A percentile compares a stretch with the other conserved stretches of the same genome.
Conservation (phyloP, 768 basidiomycete genomes). For the Podaxis rugospora region DNA sequence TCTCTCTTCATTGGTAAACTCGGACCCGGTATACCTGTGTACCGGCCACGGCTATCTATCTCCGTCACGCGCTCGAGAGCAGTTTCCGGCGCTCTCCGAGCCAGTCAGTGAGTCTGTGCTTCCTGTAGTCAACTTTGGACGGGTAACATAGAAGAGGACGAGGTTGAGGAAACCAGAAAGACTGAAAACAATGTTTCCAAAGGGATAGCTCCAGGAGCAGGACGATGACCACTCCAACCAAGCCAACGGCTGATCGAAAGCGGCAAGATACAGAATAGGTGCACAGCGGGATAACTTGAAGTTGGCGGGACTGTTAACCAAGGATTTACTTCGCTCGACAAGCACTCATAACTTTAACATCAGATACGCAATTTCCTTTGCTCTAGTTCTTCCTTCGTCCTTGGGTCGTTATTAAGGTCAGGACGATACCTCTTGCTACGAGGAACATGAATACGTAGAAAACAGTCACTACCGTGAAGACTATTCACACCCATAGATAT, state of each 20-base stretch:
- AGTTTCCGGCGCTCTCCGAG: background rate
- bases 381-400: slow-evolving; percentile 12
- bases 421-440: slow-evolving; percentile 33
- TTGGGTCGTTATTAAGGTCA: slow-evolving; percentile 18
- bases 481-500: slow-evolving; percentile 50
- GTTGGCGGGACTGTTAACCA: background rate
- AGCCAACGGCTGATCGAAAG: slow-evolving; percentile 37
- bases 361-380: slow-evolving; percentile 31
- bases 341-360: slow-evolving; percentile 45
- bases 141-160: slow-evolving; percentile 30
- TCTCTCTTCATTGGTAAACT: background rate
- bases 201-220: slow-evolving; percentile 33
- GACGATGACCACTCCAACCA: slow-evolving; percentile 20
- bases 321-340: background rate
- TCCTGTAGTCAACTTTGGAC: slow-evolving; percentile 18
- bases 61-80: background rate
- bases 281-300: slow-evolving; percentile 41
- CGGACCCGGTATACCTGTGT: background rate
- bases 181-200: slow-evolving; percentile 36
- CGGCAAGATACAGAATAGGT: slow-evolving; percentile 36
- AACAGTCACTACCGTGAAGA: slow-evolving; percentile 35
- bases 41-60: too few species aligned
- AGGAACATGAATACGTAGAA: slow-evolving; percentile 43
- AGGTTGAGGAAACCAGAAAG: slow-evolving; percentile 44
- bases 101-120: background rate